Base-by-base conservation (phyloP, 2,329 filamentous ascomycete species). In the Volutella citrinella region DNA sequence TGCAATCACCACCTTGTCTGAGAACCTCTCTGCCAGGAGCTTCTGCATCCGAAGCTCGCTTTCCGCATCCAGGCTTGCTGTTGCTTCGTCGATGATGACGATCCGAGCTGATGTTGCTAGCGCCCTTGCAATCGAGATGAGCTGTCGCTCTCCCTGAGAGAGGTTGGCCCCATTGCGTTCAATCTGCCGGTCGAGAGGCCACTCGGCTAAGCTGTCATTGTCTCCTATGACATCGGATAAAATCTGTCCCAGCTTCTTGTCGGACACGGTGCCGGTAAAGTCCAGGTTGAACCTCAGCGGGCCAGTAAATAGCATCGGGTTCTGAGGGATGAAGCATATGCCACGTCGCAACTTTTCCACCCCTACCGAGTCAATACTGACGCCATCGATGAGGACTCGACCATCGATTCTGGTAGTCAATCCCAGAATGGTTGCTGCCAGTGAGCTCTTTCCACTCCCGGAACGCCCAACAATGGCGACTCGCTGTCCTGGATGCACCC, bases 31-130 rank as follows among this genome's bases (percentile, higher is more conserved):
- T 2, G 76, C 70, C 55, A 88, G 84, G 0, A 80, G 80, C 30
- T 62, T 59, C 54, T 87, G 83, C 38, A 88, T 84, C 61, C 81
- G 81, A 42, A 77, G 72, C 42, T 88, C 84, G 1, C 82, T 87
- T 46, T 86, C 82, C 51, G 84, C 80, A 48, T 87, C 83, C 5
- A 87, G 78, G 1, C 70, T 76, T 2, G 75, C 78, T 0, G 84
- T 88, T 2, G 84, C 84, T 55, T 88, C 84, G 57, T 88, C 84
- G 50, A 82, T 86, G 13, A 88, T 73, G 42, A 88, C 83, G 49
- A 88, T 85, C 38, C 78, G 78, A 0, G 76, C 78, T 14, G 75
- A 69, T 22, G 80, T 73, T 3, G 87, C 80, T 5, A 88, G 67
- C 0, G 83, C 84, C 2, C 84, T 73, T 0, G 82, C 82, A 1